phyloP scores from a whole-genome alignment of 257 asterid genomes.

The Forsythia viridissima region DNA sequence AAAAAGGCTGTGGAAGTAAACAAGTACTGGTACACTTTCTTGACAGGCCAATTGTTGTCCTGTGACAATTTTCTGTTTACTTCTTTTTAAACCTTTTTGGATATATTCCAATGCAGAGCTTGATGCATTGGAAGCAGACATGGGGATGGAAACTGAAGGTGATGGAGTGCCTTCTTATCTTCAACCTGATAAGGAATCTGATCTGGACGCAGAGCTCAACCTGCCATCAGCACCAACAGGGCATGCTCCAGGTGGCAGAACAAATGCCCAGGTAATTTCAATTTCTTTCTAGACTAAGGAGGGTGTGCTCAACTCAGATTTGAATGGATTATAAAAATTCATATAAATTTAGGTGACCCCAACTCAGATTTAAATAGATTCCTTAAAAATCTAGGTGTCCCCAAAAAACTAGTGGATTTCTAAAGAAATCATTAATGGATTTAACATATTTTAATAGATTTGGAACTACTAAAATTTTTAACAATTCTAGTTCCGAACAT shows the following conservation, averaged over 20 bases:
- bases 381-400: too few relatives aligned
- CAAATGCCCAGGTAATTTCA: slow-evolving; percentile 60
- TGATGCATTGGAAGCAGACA: slow-evolving; percentile 98
- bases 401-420: too few relatives aligned
- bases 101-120: slow-evolving; percentile 60
- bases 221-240: slow-evolving; percentile 93
- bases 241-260: slow-evolving; percentile 56
- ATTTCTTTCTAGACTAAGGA: not conserved
- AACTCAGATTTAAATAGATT: too few relatives aligned
- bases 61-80: not conserved
- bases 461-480: too few relatives aligned
- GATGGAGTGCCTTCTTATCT: slow-evolving; percentile 95
- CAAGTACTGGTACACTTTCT: not conserved
- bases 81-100: slow-evolving; percentile 2
- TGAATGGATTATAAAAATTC: too few relatives aligned
- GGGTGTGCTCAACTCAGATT: too few relatives aligned
- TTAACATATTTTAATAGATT: too few relatives aligned
- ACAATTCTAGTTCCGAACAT: too few relatives aligned
- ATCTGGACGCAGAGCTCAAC: slow-evolving; percentile 76
- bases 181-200: slow-evolving; percentile 81
- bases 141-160: slow-evolving; percentile 85
- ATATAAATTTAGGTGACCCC: too few relatives aligned
- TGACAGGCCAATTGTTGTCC: not conserved
- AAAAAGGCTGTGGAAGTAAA: not conserved
- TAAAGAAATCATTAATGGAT: too few relatives aligned